Evolutionary conservation across 768 basidiomycete species (phyloP), one percentile per base, ranked within the genome.

Genomic region (Leccinum truebloodii): DNA sequence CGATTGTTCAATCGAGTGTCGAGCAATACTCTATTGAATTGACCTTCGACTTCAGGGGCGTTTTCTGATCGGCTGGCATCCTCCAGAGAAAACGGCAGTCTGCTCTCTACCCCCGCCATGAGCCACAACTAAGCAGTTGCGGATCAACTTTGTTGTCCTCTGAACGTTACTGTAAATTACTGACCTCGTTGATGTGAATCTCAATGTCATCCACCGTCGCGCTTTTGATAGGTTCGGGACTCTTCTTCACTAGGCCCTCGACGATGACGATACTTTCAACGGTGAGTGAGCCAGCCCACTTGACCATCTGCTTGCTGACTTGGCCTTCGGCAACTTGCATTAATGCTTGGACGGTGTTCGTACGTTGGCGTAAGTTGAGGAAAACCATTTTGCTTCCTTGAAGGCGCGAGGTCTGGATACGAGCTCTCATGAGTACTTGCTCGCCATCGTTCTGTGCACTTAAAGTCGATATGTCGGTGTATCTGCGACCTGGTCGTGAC

Each of bases 341-440:
- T 44, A 98, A 78, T 37, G 90, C 95, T 73, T 98, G 96, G 9
- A 99, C 87, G 58, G 95, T 82, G 70, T 89, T 82, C 14, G 83
- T 88, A 66, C 91, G 85, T 74, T 99, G 96, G 60, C 96, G 90
- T 58, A 99, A 82, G 71, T 88, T 88, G 55, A 98, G 77, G 77
- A 99, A 99, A 55, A 92, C 91, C 86, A 98, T 94, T 79, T 94
- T 99, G 77, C 86, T 92, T 66, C 92, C 94, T 74, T 97, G 93
- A 0, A 92, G 90, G 57, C 97, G 88, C 28, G 90, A 89, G 16
- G 90, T 95, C 73, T 96, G 94, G 49, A 99, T 81, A 58, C 97
- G 86, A 13, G 94, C 95, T 65, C 96, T 90, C 62, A 98, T 78
- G 60, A 92, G 77, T 54, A 98, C 89, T 6, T 79, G 83, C 70